These are phyloP conservation scores for Scheffersomyces illinoinensis DNA, from an alignment of 1,139 yeast species.

Conservation along the genomic window DNA sequence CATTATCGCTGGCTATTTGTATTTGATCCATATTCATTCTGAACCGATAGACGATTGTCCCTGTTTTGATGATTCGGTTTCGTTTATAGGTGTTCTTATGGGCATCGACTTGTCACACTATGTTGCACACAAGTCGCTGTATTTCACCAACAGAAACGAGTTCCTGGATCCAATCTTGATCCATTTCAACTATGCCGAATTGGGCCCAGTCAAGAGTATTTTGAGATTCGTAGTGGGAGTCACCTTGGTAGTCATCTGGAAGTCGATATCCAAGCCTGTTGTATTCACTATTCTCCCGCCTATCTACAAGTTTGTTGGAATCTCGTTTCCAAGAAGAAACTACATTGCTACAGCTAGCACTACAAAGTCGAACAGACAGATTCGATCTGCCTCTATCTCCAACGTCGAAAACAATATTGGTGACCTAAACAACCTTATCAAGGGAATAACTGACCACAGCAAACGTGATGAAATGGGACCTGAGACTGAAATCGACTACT, in stretches of 20 bases:
- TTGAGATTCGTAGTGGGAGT: constrained; percentile 61
- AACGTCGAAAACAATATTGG: constrained; percentile 39
- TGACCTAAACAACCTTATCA: constrained; percentile 36
- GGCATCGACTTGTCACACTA: constrained; percentile 69
- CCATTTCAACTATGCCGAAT: constrained; percentile 35
- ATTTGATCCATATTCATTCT: constrained; percentile 68
- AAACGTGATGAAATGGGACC: constrained; percentile 38
- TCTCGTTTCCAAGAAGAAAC: constrained; percentile 43
- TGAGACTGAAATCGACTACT: constrained; percentile 42
- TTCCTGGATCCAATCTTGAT: constrained; percentile 34
- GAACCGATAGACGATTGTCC: constrained; percentile 95
- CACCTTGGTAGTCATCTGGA: constrained; percentile 64
- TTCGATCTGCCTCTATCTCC: constrained; percentile 42
- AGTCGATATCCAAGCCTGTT: constrained; percentile 62
- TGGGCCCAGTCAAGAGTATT: constrained; percentile 43
- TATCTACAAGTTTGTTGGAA: constrained; percentile 43
- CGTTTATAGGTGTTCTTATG: constrained; percentile 84
- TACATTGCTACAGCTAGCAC: constrained; percentile 46
- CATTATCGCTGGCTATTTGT: constrained; percentile 42
- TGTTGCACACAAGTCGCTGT: constrained; percentile 27
- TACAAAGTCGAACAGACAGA: constrained; percentile 32
- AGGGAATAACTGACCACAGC: constrained; percentile 27
- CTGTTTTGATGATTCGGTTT: constrained; percentile 93
- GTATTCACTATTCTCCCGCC: constrained; percentile 53
- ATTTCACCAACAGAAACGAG: constrained; percentile 17